Conservation (phyloP, 2,329 filamentous ascomycete genomes). For the Colletotrichum acutatum region DNA sequence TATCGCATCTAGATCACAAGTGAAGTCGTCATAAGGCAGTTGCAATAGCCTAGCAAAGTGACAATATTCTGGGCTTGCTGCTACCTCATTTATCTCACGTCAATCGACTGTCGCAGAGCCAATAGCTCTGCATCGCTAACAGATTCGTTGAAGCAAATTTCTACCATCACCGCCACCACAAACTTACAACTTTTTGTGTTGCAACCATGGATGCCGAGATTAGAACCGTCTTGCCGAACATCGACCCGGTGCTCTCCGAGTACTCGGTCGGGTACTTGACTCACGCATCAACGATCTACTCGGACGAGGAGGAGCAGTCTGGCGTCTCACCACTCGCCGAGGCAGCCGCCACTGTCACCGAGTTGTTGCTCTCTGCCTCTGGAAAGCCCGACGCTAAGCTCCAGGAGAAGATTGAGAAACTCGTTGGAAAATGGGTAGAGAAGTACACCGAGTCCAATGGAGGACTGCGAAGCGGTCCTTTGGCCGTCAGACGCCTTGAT, state of each 20-base stretch:
- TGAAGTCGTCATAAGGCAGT: neutral
- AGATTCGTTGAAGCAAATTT: neutral
- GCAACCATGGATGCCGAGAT: constrained; percentile 86
- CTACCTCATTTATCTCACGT: no score
- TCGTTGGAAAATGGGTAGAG: constrained; percentile 91
- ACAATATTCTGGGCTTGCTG: neutral
- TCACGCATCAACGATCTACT: constrained; percentile 89
- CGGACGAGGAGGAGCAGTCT: constrained; percentile 76
- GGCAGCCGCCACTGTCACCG: constrained; percentile 85
- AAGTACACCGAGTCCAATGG: constrained; percentile 81
- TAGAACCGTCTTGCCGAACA: constrained; percentile 82
- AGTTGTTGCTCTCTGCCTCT: constrained; percentile 92
- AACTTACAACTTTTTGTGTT: neutral
- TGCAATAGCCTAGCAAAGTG: neutral
- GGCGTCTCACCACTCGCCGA: constrained; percentile 83
- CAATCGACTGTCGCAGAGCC: neutral
- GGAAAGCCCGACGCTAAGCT: constrained; percentile 79
- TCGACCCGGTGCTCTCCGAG: constrained; percentile 89
- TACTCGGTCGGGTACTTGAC: constrained; percentile 95
- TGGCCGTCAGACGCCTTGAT: constrained; percentile 85
- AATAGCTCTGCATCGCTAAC: neutral
- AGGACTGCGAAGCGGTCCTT: constrained; percentile 76
- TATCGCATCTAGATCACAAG: neutral
- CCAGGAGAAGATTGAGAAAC: constrained; percentile 80
- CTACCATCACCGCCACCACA: neutral